These are phyloP conservation scores for Fusarium sp. DNA, from an alignment of 2,329 filamentous ascomycete species.

Conservation along the genomic window DNA sequence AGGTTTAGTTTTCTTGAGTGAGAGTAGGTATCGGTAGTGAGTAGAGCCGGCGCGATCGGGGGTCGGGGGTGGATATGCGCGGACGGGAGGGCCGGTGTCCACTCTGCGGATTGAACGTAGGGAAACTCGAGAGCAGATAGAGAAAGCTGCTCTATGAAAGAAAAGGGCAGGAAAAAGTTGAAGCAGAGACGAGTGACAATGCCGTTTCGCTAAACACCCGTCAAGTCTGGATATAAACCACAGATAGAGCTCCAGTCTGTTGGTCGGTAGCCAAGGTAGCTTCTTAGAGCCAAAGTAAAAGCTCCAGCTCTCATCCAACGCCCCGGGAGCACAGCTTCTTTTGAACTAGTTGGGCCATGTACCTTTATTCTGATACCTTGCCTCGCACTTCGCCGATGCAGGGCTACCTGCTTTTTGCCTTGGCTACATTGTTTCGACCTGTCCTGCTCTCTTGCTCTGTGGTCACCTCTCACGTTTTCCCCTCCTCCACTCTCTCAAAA, in stretches of 20 bases:
- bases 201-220: not conserved
- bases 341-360: slow-evolving; percentile 11
- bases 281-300: not conserved
- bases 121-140: not conserved
- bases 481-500: slow-evolving; percentile 2
- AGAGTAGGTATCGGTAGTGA: no score
- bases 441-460: slow-evolving; percentile 3
- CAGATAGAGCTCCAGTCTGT: no score
- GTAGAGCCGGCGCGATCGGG: not conserved
- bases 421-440: no score
- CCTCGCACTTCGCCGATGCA: slow-evolving; percentile 40
- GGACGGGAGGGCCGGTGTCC: slow-evolving; percentile 4
- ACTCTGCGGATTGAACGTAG: not conserved
- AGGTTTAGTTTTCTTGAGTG: not conserved
- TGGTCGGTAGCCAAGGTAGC: no score
- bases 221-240: no score
- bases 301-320: not conserved
- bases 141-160: no score
- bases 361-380: slow-evolving; percentile 1
- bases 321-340: slow-evolving; percentile 16
- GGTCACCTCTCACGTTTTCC: slow-evolving; percentile 6
- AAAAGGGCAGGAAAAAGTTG: no score
- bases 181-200: no score
- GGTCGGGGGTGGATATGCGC: not conserved
- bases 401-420: not conserved